Evolutionary conservation across 352 stramenopile species (phyloP).

Genomic region (Pythium scleroteichum): DNA sequence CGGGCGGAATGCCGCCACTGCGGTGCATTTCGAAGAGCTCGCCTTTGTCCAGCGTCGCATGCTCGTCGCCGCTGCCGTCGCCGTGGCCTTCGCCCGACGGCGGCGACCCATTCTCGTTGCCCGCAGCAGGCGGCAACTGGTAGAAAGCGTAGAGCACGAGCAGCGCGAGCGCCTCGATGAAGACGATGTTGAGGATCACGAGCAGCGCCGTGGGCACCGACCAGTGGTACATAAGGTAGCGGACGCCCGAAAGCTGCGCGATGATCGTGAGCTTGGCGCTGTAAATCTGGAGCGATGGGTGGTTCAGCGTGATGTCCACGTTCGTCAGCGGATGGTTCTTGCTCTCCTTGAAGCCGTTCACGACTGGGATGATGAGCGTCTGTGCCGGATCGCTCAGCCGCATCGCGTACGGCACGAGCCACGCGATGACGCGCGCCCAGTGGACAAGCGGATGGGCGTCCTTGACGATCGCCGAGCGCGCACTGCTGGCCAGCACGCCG

Average conservation of each 20-base stretch:
- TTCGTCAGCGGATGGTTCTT: slow-evolving; percentile 48
- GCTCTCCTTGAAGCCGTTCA: slow-evolving; percentile 75
- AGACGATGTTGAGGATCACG: slow-evolving; percentile 79
- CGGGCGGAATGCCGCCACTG: slow-evolving; percentile 31
- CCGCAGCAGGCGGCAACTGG: slow-evolving; percentile 33
- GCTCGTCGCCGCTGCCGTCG: slow-evolving; percentile 9
- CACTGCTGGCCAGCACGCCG: slow-evolving; percentile 45
- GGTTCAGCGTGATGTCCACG: slow-evolving; percentile 61
- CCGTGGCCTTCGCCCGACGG: slow-evolving; percentile 5
- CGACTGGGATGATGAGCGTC: slow-evolving; percentile 44
- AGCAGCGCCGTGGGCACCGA: slow-evolving; percentile 64
- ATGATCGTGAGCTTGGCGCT: slow-evolving; percentile 77
- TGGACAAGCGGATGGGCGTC: slow-evolving; percentile 61
- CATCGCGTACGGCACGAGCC: slow-evolving; percentile 57
- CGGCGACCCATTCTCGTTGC: neutral
- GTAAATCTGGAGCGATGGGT: slow-evolving; percentile 72
- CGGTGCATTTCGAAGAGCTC: slow-evolving; percentile 28
- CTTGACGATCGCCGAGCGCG: slow-evolving; percentile 60
- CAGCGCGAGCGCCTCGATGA: slow-evolving; percentile 64
- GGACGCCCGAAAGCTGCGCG: slow-evolving; percentile 75
- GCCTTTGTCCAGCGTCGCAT: slow-evolving; percentile 24
- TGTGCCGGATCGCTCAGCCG: slow-evolving; percentile 61
- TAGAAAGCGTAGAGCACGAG: slow-evolving; percentile 72
- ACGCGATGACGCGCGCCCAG: slow-evolving; percentile 43
- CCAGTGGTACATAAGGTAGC: slow-evolving; percentile 90